Conservation (phyloP, 2,329 filamentous ascomycete genomes). For the Talaromyces rugulosus region DNA sequence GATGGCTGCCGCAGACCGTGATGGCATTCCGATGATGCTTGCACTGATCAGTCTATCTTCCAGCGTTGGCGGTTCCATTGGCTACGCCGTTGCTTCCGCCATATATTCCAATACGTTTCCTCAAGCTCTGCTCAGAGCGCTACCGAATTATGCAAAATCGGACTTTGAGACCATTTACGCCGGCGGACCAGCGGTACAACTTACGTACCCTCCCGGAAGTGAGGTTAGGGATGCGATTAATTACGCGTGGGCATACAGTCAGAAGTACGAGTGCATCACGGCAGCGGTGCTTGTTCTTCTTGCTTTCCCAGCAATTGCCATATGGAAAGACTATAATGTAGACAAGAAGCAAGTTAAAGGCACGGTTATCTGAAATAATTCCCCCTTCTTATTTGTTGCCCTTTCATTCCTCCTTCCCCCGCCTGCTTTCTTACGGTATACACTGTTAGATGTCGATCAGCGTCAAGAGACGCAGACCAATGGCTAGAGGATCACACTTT, state of each 20-base stretch:
- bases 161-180: constrained; percentile 20
- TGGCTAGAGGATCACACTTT: too few relatives aligned
- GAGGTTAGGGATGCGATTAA: constrained; percentile 30
- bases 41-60: constrained; percentile 32
- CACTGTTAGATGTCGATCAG: too few relatives aligned
- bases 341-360: constrained; percentile 38
- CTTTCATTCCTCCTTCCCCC: too few relatives aligned
- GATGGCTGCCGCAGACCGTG: constrained; percentile 52
- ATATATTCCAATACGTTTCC: constrained; percentile 60
- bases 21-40: constrained; percentile 48
- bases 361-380: constrained; percentile 17
- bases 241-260: constrained; percentile 34
- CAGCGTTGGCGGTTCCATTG: constrained; percentile 34
- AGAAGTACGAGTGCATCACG: constrained; percentile 33
- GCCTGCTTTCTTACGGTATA: too few relatives aligned
- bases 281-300: constrained; percentile 30
- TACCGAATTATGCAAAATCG: constrained; percentile 36
- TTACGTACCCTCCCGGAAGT: constrained; percentile 26
- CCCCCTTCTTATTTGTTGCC: too few relatives aligned
- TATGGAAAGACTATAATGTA: constrained; percentile 38
- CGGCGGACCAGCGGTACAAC: constrained; percentile 24
- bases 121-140: constrained; percentile 38
- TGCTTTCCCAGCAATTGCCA: constrained; percentile 29
- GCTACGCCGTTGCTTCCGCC: constrained; percentile 24
- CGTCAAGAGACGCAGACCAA: too few relatives aligned